phyloP scores from a whole-genome alignment of 768 basidiomycete genomes.

The Dacryopinax primogenitus region DNA sequence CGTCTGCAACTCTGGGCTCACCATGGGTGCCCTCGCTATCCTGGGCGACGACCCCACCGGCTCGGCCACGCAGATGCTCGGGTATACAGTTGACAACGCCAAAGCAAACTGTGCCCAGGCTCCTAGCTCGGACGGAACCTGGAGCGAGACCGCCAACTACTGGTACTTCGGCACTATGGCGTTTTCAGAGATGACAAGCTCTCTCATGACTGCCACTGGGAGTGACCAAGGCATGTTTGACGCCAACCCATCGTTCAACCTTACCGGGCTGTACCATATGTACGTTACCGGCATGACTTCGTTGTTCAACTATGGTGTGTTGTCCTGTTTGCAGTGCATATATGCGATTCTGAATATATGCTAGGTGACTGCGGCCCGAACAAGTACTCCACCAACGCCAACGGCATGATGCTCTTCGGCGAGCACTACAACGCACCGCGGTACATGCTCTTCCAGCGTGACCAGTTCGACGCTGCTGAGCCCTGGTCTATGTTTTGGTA shows the following conservation, averaged over 20 bases:
- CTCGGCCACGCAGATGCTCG: slow-evolving; percentile 25
- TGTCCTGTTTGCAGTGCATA: neutral
- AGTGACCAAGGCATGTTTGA: slow-evolving; percentile 27
- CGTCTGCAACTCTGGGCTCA: slow-evolving; percentile 33
- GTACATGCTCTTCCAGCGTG: slow-evolving; percentile 36
- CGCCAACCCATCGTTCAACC: slow-evolving; percentile 29
- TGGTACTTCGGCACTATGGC: slow-evolving; percentile 28
- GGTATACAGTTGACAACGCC: slow-evolving; percentile 28
- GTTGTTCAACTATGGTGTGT: slow-evolving; percentile 18
- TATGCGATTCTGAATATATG: neutral
- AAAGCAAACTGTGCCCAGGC: slow-evolving; percentile 29
- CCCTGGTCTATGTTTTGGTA: slow-evolving; percentile 34
- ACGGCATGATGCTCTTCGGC: slow-evolving; percentile 32
- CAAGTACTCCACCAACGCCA: slow-evolving; percentile 37
- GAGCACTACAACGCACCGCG: slow-evolving; percentile 27
- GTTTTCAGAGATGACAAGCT: slow-evolving; percentile 30
- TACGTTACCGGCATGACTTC: slow-evolving; percentile 31
- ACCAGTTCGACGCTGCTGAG: slow-evolving; percentile 31
- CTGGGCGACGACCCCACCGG: slow-evolving; percentile 25
- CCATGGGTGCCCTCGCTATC: slow-evolving; percentile 35
- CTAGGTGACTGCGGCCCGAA: slow-evolving; percentile 33
- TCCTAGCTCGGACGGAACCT: slow-evolving; percentile 28
- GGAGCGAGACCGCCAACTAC: slow-evolving; percentile 34
- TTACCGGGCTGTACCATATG: slow-evolving; percentile 34
- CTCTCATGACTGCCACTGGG: slow-evolving; percentile 33